Conservation (phyloP, 108 stramenopile species). For the Skeletonema costatum region DNA sequence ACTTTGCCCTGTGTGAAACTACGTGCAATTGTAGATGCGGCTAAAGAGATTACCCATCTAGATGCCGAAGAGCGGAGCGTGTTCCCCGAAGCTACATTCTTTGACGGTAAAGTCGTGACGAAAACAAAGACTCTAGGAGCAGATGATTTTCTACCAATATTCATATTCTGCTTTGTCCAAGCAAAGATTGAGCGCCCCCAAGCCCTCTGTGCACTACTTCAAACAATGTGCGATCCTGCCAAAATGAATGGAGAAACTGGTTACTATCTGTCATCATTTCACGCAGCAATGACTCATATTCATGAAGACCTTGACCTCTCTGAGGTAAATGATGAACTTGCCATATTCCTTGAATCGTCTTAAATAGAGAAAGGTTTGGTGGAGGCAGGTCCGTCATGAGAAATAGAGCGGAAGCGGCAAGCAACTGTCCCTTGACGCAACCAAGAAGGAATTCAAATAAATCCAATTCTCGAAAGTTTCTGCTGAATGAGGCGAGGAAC, state of each 20-base stretch:
- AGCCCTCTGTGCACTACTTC: conserved; percentile 77
- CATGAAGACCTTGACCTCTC: conserved; percentile 68
- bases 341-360: conserved; percentile 33
- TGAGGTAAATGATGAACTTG: conserved; percentile 46
- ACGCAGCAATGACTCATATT: conserved; percentile 88
- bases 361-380: background rate
- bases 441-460: too few relatives aligned
- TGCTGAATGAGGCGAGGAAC: too few relatives aligned
- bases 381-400: too few relatives aligned
- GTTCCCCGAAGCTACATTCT: conserved; percentile 30
- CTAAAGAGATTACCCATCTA: conserved; percentile 71
- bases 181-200: conserved; percentile 83
- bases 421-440: too few relatives aligned
- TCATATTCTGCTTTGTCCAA: conserved; percentile 85
- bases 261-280: conserved; percentile 88
- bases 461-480: too few relatives aligned
- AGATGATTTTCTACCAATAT: conserved; percentile 92
- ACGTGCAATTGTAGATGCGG: conserved; percentile 82
- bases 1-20: conserved; percentile 84
- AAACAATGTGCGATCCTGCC: conserved; percentile 75
- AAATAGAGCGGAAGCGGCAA: too few relatives aligned
- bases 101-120: conserved; percentile 37
- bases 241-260: conserved; percentile 87
- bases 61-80: conserved; percentile 48
- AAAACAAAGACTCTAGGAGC: conserved; percentile 65